These are phyloP conservation scores for Sporothrix inflata DNA, from an alignment of 2,329 filamentous ascomycete species.

Conservation along the genomic window DNA sequence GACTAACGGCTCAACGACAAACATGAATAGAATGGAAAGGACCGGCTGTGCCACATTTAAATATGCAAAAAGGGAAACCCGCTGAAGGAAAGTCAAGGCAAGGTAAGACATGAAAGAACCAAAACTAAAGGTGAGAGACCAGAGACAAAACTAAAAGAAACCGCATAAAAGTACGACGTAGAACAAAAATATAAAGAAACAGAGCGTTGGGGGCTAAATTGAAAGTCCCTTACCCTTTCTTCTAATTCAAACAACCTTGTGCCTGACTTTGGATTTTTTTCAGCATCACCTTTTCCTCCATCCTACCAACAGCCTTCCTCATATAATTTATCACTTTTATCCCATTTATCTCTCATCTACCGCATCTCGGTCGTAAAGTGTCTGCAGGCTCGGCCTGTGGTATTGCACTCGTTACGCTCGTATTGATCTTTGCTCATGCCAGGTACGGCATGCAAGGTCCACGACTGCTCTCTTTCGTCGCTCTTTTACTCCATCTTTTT, in stretches of 20 bases:
- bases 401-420: neutral
- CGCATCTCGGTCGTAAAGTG: constrained; percentile 5
- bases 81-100: neutral
- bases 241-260: neutral
- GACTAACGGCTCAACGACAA: neutral
- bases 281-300: neutral
- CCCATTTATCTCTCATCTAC: neutral
- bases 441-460: constrained; percentile 21
- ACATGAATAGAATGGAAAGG: neutral
- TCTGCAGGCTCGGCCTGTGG: neutral
- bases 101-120: neutral
- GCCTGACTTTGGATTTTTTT: neutral
- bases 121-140: neutral
- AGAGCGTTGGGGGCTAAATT: neutral
- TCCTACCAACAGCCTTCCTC: neutral
- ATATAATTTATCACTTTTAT: neutral
- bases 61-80: neutral
- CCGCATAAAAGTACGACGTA: too few species aligned
- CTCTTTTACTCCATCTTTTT: neutral
- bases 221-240: neutral
- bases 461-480: neutral
- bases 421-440: neutral
- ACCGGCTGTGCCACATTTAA: constrained; percentile 2
- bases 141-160: neutral
- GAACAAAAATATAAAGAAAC: neutral